phyloP scores from a whole-genome alignment of 345 rosid genomes.

The Brassica nigra region DNA sequence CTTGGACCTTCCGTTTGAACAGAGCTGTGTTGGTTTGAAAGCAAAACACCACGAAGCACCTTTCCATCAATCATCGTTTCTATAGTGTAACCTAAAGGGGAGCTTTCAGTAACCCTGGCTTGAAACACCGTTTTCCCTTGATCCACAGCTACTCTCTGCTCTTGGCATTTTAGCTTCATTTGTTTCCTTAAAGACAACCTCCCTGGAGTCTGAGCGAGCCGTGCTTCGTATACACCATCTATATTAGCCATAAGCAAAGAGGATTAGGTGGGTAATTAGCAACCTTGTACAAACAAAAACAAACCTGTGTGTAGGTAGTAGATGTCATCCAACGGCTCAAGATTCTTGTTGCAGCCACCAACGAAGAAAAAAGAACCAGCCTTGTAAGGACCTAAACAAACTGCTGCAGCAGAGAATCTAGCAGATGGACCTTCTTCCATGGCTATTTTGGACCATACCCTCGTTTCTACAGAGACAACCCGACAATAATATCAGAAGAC shows the following conservation, averaged over 20 bases:
- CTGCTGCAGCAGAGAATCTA: slow-evolving; percentile 87
- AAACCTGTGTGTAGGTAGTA: slow-evolving; percentile 84
- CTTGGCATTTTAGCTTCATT: slow-evolving; percentile 81
- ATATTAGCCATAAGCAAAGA: slow-evolving; percentile 15
- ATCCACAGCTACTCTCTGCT: slow-evolving; percentile 61
- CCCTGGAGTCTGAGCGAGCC: slow-evolving; percentile 54
- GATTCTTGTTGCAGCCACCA: slow-evolving; percentile 93
- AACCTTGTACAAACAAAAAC: background rate
- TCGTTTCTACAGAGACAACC: slow-evolving; percentile 51
- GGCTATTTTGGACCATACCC: slow-evolving; percentile 73
- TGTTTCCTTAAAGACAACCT: slow-evolving; percentile 77
- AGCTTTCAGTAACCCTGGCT: slow-evolving; percentile 69
- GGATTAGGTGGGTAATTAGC: background rate
- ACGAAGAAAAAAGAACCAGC: slow-evolving; percentile 68
- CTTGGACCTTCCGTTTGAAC: no score
- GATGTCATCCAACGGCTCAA: slow-evolving; percentile 89
- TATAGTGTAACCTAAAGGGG: slow-evolving; percentile 65
- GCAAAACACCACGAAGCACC: slow-evolving; percentile 74
- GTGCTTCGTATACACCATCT: slow-evolving; percentile 49
- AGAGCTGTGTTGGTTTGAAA: slow-evolving; percentile 55
- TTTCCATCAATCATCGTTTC: slow-evolving; percentile 87
- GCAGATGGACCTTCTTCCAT: slow-evolving; percentile 78
- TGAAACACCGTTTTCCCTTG: slow-evolving; percentile 61
- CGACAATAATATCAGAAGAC: background rate
- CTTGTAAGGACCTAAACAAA: slow-evolving; percentile 78